Percentiles rank a stretch among this genome's conserved stretches.
These are phyloP conservation scores for Oryza longistaminata DNA, from an alignment of 176 grass and related monocot genomes.

Conservation along the genomic window DNA sequence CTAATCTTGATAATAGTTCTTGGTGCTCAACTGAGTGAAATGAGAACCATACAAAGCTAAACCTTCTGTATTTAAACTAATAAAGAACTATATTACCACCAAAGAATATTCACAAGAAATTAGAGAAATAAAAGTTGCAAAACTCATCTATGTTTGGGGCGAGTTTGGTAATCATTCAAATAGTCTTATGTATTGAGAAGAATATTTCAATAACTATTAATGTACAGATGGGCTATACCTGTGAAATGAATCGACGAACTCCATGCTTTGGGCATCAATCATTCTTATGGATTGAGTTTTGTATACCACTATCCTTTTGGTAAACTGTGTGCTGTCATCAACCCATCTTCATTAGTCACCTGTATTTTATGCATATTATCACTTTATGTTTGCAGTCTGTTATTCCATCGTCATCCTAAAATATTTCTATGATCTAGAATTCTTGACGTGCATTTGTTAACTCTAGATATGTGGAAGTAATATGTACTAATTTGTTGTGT, in stretches of 20 bases:
- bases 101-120: neutral
- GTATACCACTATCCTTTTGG: too few relatives aligned
- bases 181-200: neutral
- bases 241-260: slow-evolving; percentile 87
- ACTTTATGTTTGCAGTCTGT: neutral
- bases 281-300: slow-evolving; percentile 11
- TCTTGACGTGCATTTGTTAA: slow-evolving; percentile 7
- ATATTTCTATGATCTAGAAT: slow-evolving; percentile 13
- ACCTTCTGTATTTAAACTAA: neutral
- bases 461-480: neutral
- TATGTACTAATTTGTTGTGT: slow-evolving; percentile 20
- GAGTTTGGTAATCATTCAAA: slow-evolving; percentile 5
- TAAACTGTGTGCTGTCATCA: too few relatives aligned
- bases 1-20: neutral
- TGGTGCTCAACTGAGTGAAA: neutral
- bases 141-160: slow-evolving; percentile 8
- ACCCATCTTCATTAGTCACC: neutral
- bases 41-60: neutral
- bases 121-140: neutral
- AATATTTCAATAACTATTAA: slow-evolving; percentile 15
- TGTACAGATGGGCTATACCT: slow-evolving; percentile 58
- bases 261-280: slow-evolving; percentile 74
- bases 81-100: neutral
- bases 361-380: neutral
- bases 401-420: slow-evolving; percentile 25